A percentile compares a stretch with the other conserved stretches of the same genome.
These are phyloP conservation scores for Drechslerella coelobrocha DNA, from an alignment of 2,329 filamentous ascomycete species.

Conservation along the genomic window DNA sequence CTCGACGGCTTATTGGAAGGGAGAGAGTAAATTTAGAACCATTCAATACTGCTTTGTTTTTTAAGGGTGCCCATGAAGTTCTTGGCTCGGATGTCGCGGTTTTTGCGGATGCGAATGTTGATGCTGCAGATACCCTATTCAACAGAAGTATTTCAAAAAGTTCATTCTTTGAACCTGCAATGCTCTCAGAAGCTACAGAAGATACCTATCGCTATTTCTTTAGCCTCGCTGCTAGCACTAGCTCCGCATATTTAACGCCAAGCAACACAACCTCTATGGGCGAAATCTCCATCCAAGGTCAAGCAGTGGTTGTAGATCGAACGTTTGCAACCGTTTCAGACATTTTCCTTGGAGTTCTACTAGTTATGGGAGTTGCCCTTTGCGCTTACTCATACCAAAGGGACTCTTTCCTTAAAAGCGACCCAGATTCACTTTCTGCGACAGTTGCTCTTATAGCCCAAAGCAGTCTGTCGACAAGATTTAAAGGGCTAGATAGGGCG, in stretches of 20 bases:
- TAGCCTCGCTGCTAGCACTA: slow-evolving; percentile 17
- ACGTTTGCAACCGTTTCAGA: slow-evolving; percentile 26
- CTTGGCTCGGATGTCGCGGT: slow-evolving; percentile 23
- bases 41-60: slow-evolving; percentile 14
- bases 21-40: slow-evolving; percentile 5
- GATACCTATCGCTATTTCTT: slow-evolving; percentile 12
- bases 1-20: not conserved
- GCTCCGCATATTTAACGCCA: slow-evolving; percentile 5
- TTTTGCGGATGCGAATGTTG: not conserved
- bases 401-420: not conserved
- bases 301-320: slow-evolving; percentile 12
- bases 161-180: not conserved
- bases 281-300: not conserved
- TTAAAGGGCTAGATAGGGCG: slow-evolving; percentile 10
- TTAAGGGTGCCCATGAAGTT: not conserved
- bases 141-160: not conserved
- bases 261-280: not conserved
- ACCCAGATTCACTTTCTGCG: slow-evolving; percentile 25
- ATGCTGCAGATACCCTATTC: slow-evolving; percentile 7
- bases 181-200: slow-evolving; percentile 8
- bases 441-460: slow-evolving; percentile 9
- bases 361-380: slow-evolving; percentile 6
- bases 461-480: slow-evolving; percentile 6
- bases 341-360: not conserved
- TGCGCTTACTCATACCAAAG: slow-evolving; percentile 24